Evolutionary conservation across 352 stramenopile genomes (phyloP).

Genomic region (Pelagophyceae sp.): DNA sequence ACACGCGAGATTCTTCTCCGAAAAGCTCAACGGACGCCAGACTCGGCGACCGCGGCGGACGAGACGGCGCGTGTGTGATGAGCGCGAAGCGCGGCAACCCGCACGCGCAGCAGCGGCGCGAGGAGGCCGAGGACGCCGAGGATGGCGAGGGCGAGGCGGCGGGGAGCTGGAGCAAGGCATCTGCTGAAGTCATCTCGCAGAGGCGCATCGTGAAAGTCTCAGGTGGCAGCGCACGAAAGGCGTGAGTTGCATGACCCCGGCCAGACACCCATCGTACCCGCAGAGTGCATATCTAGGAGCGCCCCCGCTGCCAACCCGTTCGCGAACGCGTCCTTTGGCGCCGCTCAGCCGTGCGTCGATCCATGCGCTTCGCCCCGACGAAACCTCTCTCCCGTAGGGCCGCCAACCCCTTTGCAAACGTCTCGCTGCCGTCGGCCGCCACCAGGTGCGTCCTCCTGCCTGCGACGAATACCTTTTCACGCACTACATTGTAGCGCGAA

Average conservation of each 20-base stretch:
- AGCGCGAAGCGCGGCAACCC: background rate
- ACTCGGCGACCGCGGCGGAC: background rate
- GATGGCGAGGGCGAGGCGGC: background rate
- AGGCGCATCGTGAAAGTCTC: no score
- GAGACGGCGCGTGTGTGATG: background rate
- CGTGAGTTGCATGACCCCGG: no score
- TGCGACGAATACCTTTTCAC: no score
- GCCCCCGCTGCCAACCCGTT: background rate
- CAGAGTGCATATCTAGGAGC: no score
- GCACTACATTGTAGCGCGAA: no score
- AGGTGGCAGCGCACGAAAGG: no score
- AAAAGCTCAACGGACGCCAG: background rate
- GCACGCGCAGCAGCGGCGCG: background rate
- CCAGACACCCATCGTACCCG: background rate
- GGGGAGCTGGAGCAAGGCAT: background rate
- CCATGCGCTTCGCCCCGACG: background rate
- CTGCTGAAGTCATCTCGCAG: no score
- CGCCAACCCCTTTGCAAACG: background rate
- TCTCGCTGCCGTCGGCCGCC: background rate
- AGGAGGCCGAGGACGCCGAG: background rate
- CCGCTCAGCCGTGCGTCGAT: background rate
- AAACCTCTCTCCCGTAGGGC: background rate
- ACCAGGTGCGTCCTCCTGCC: background rate
- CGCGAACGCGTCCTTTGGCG: background rate
- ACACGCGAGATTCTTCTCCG: background rate